Percentiles rank a stretch among this genome's conserved stretches.
Conservation (phyloP, 2,329 filamentous ascomycete genomes). For the Epichloe coenophiala region DNA sequence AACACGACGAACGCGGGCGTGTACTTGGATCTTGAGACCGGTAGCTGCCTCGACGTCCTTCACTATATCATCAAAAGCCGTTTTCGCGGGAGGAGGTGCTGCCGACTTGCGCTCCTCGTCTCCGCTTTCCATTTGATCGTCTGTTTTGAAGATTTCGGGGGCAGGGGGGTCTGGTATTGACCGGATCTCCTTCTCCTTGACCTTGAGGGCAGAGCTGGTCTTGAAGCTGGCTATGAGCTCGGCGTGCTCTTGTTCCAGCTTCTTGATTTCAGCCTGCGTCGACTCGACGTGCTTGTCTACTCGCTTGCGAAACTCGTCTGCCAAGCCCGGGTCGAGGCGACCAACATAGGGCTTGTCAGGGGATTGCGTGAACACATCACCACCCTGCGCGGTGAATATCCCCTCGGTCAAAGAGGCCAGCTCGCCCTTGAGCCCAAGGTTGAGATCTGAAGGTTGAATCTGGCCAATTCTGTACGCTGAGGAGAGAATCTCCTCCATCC, state of each 20-base stretch:
- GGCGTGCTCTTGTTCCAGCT: conserved; percentile 68
- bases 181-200: conserved; percentile 65
- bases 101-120: conserved; percentile 29
- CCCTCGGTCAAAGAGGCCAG: conserved; percentile 70
- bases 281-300: conserved; percentile 59
- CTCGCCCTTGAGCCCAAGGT: conserved; percentile 72
- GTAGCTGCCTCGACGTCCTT: conserved; percentile 58
- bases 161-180: conserved; percentile 47
- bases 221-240: conserved; percentile 63
- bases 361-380: conserved; percentile 30
- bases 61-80: conserved; percentile 59
- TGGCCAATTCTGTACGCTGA: conserved; percentile 78
- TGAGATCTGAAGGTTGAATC: conserved; percentile 77
- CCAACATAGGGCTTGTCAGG: conserved; percentile 46
- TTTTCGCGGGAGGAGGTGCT: conserved; percentile 24
- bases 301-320: conserved; percentile 72
- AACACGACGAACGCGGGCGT: conserved; percentile 54
- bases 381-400: conserved; percentile 57
- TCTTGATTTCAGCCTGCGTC: conserved; percentile 69
- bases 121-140: conserved; percentile 37
- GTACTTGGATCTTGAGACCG: conserved; percentile 51
- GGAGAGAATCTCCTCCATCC: conserved; percentile 95
- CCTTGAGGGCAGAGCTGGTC: conserved; percentile 53
- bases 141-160: conserved; percentile 49
- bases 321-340: conserved; percentile 59